Conservation (phyloP, 495 filamentous ascomycete species). For the Trypethelium eluteriae region DNA sequence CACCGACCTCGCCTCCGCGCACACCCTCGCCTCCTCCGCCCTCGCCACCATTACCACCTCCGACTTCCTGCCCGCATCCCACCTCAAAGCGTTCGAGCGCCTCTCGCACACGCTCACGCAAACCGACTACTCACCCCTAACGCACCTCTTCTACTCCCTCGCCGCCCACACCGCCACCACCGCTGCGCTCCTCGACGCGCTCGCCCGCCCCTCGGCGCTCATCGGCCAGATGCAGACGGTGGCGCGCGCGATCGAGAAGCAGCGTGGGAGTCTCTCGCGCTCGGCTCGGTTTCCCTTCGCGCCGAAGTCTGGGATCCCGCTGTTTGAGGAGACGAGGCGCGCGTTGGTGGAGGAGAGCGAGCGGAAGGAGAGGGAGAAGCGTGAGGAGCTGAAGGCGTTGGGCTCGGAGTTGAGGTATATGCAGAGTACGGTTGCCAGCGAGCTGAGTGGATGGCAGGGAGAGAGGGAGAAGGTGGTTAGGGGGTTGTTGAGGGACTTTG, state of each 20-base stretch:
- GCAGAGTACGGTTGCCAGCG: constrained; percentile 82
- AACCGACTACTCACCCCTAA: constrained; percentile 64
- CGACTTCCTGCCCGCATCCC: constrained; percentile 56
- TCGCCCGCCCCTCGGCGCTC: constrained; percentile 71
- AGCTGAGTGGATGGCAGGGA: constrained; percentile 90
- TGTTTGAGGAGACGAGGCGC: constrained; percentile 83
- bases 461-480: constrained; percentile 70
- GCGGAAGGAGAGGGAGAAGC: constrained; percentile 58
- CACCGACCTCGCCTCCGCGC: constrained; percentile 62
- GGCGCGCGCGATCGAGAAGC: constrained; percentile 64
- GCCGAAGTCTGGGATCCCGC: constrained; percentile 26
- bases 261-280: constrained; percentile 62
- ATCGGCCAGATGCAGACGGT: constrained; percentile 58
- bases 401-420: constrained; percentile 80
- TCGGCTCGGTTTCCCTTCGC: constrained; percentile 60
- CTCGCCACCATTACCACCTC: constrained; percentile 55
- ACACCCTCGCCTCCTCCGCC: constrained; percentile 49
- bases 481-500: constrained; percentile 66
- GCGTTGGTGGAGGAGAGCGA: constrained; percentile 71
- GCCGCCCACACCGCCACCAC: constrained; percentile 70
- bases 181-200: constrained; percentile 67
- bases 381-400: constrained; percentile 57
- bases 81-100: constrained; percentile 63
- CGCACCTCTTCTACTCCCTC: constrained; percentile 64
- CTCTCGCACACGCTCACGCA: constrained; percentile 61